Base-by-base conservation (phyloP, 352 stramenopile species). In the Phytopythium mirpurense region DNA sequence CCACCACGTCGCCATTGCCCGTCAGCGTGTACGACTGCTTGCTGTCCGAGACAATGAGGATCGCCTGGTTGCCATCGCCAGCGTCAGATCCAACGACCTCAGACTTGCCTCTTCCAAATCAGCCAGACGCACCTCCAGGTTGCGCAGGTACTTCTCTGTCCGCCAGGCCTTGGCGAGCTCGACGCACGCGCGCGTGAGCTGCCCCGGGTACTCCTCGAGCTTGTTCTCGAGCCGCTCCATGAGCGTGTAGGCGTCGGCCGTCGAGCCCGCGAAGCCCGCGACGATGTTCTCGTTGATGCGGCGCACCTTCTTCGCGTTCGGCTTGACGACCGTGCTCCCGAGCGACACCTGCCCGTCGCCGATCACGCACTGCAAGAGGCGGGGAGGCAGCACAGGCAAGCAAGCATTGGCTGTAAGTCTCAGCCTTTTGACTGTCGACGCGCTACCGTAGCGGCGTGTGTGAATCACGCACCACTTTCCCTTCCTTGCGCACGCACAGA, bases 81-180 rank as follows among this genome's bases (percentile, higher is more conserved):
- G 23, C n/a, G 15, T 27, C 37, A 31, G 24, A 15, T 35, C 27
- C 21, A n/a, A 49, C 18, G n/a, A n/a, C n/a, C n/a, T n/a, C n/a
- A n/a, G n/a, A n/a, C n/a, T n/a, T n/a, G n/a, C n/a, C n/a, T n/a
- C n/a, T n/a, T n/a, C n/a, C n/a, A n/a, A n/a, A n/a, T n/a, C n/a
- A n/a, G n/a, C n/a, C n/a, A n/a, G 12, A 38, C 60, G 34, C 51
- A 79, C 93, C 72, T 99, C 96, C 23, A 99, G 78, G 53, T 86
- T 78, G 59, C 96, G 82, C 53, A 99, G 72, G 68, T 99, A 99
- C 74, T 99, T 99, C 74, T 99, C 96, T 56, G 96, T 99, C 61
- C 97, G 82, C 97, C 97, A 99, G 35, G 86, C 95, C 73, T 99
- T 99, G 43, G 96, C 97, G n/a, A 99, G 75, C 67, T 99, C 96